Conservation (phyloP, 768 basidiomycete species). For the Sarcodon aspratus region DNA sequence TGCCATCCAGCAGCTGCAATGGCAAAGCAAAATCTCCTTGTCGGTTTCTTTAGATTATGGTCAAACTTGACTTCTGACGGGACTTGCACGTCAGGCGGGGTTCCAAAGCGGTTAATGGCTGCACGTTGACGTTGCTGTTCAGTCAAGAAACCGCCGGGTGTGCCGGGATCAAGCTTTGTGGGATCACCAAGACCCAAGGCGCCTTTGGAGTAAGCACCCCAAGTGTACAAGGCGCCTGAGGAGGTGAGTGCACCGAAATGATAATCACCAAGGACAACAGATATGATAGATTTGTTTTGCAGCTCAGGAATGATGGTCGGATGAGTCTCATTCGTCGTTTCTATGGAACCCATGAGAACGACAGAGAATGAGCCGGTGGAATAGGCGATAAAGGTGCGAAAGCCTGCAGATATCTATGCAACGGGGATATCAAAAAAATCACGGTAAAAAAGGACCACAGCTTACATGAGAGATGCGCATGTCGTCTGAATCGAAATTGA, state of each 20-base stretch:
- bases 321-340: conserved; percentile 16
- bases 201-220: conserved; percentile 68
- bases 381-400: conserved; percentile 71
- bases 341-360: conserved; percentile 57
- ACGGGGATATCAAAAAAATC: conserved; percentile 6
- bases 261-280: conserved; percentile 86
- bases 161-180: conserved; percentile 31
- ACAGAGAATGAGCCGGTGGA: conserved; percentile 61
- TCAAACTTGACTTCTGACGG: conserved; percentile 72
- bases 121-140: conserved; percentile 22
- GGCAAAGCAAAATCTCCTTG: conserved; percentile 58
- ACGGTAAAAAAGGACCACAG: neutral
- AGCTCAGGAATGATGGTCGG: conserved; percentile 51
- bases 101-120: conserved; percentile 1
- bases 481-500: conserved; percentile 23
- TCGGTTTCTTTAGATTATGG: conserved; percentile 31
- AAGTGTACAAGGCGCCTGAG: conserved; percentile 66
- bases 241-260: conserved; percentile 81
- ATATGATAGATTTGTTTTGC: conserved; percentile 72
- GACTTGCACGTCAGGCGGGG: conserved; percentile 35
- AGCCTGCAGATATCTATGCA: conserved; percentile 74
- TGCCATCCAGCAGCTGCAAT: conserved; percentile 88
- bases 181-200: conserved; percentile 86
- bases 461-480: conserved; percentile 74
- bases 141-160: conserved; percentile 46